Evolutionary conservation across 2,329 filamentous ascomycete genomes (phyloP).

Genomic region (Alternaria sp.): DNA sequence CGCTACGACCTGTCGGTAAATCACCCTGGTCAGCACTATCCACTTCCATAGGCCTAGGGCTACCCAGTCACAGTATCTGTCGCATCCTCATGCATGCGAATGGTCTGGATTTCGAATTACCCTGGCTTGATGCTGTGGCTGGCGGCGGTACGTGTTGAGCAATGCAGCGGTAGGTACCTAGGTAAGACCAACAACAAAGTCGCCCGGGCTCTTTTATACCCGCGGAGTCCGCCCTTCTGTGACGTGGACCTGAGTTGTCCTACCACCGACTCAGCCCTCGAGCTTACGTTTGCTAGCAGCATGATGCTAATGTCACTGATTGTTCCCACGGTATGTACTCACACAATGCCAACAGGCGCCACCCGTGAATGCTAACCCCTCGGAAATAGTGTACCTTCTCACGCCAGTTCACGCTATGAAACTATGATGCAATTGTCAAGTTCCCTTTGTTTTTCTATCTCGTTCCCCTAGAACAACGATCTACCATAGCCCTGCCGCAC

Average conservation of each 20-base stretch:
- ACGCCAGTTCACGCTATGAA: not conserved
- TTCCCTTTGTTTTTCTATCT: not conserved
- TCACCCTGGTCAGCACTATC: not conserved
- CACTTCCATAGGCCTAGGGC: constrained; percentile 1
- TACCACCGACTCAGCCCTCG: constrained; percentile 7
- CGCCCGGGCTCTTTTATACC: not conserved
- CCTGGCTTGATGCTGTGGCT: not conserved
- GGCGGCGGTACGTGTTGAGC: not conserved
- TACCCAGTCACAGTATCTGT: not conserved
- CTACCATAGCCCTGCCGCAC: not conserved
- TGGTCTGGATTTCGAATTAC: not conserved
- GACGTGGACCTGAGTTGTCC: not conserved
- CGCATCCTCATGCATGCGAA: not conserved
- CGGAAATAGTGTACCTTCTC: not conserved
- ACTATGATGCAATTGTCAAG: constrained; percentile 2
- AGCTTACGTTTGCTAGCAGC: not conserved
- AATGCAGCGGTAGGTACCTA: not conserved
- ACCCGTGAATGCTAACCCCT: not conserved
- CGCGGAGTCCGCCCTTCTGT: not conserved
- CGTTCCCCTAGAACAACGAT: constrained; percentile 2
- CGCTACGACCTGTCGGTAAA: constrained; percentile 8
- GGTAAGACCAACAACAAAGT: not conserved
- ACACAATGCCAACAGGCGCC: not conserved
- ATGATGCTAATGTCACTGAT: not conserved
- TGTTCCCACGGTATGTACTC: not conserved